These are phyloP conservation scores for Geranomyces variabilis DNA, from an alignment of 192 early-diverging fungal species.

Conservation along the genomic window DNA sequence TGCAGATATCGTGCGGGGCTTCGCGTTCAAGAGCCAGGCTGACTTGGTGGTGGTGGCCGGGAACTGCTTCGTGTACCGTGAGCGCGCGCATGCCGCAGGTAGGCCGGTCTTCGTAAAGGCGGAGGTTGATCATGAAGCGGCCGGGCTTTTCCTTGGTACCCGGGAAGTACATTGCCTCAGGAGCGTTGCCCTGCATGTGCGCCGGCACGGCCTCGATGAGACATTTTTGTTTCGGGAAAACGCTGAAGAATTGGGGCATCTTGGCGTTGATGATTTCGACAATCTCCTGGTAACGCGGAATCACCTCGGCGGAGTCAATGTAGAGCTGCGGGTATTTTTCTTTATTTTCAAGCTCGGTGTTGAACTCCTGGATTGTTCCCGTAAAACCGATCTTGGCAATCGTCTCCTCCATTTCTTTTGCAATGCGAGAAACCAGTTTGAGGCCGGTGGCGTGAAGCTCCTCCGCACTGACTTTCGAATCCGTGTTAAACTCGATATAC, in stretches of 20 bases:
- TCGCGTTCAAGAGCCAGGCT: conserved; percentile 38
- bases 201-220: conserved; percentile 23
- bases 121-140: conserved; percentile 23
- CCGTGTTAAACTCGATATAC: conserved; percentile 37
- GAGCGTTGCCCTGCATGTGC: conserved; percentile 16
- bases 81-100: conserved; percentile 18
- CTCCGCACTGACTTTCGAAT: conserved; percentile 25
- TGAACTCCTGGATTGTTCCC: conserved; percentile 38
- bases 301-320: conserved; percentile 32
- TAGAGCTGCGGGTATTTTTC: conserved; percentile 40
- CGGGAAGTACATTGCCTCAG: conserved; percentile 34
- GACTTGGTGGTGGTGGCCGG: conserved; percentile 50
- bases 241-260: conserved; percentile 38
- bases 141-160: conserved; percentile 23
- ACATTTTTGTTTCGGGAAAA: conserved; percentile 38
- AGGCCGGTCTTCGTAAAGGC: conserved; percentile 27
- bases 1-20: conserved; percentile 29
- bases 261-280: conserved; percentile 19
- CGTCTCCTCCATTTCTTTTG: conserved; percentile 33
- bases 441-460: conserved; percentile 46
- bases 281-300: conserved; percentile 27
- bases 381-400: conserved; percentile 32
- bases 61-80: conserved; percentile 42
- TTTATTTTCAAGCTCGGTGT: conserved; percentile 28
- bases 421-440: conserved; percentile 43